Evolutionary conservation across 495 filamentous ascomycete genomes (phyloP).

Genomic region (Cercophora sp.): DNA sequence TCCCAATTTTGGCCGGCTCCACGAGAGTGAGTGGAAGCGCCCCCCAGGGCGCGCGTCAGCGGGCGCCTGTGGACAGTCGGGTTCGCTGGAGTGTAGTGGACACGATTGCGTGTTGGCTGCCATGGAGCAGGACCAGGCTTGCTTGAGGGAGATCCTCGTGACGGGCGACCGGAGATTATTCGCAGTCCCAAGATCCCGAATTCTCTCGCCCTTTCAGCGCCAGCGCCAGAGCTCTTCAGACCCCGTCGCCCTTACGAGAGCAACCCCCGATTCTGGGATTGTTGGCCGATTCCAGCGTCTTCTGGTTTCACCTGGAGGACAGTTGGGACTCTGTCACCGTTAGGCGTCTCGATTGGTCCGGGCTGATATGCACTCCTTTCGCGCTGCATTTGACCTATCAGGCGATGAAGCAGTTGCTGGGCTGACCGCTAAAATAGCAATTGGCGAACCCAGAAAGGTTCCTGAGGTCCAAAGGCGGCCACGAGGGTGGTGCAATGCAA

Average conservation of each 20-base stretch:
- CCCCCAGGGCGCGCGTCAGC: background rate
- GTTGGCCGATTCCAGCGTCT: conserved; percentile 14
- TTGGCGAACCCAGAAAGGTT: background rate
- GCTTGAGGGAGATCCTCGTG: background rate
- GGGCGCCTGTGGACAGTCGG: conserved; percentile 7
- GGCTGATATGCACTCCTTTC: conserved; percentile 25
- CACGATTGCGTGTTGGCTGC: conserved; percentile 4
- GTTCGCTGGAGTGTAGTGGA: background rate
- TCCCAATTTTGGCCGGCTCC: conserved; percentile 5
- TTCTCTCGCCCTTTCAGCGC: too few species aligned
- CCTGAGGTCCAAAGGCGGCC: conserved; percentile 1
- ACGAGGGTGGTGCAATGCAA: conserved; percentile 6
- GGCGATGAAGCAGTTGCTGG: conserved; percentile 5
- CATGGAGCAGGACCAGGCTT: too few species aligned
- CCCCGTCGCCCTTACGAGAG: too few species aligned
- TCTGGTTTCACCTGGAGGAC: conserved; percentile 23
- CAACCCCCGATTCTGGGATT: background rate
- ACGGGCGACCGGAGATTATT: too few species aligned
- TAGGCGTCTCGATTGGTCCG: conserved; percentile 14
- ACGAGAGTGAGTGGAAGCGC: conserved; percentile 2
- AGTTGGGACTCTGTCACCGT: background rate
- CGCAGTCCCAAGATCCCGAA: too few species aligned
- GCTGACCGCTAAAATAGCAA: conserved; percentile 20
- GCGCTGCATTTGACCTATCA: conserved; percentile 20
- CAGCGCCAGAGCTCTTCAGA: too few species aligned